Evolutionary conservation across 257 asterid genomes (phyloP).

Genomic region (Salvia splendens): DNA sequence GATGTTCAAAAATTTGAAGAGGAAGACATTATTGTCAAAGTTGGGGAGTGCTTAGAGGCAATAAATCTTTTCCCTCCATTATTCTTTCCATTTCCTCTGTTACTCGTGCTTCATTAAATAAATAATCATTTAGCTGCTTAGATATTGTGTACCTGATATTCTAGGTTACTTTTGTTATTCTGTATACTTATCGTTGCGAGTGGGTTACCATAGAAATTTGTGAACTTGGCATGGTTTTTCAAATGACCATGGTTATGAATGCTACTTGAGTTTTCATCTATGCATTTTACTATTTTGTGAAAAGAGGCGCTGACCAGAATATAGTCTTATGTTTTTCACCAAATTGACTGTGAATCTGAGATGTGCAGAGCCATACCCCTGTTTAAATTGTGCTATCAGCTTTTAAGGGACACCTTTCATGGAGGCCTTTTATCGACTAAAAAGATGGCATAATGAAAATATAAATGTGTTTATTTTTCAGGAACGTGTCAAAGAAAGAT

Average conservation of each 20-base stretch:
- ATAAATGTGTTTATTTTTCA: constrained; percentile 40
- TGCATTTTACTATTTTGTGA: constrained; percentile 7
- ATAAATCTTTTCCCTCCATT: constrained; percentile 34
- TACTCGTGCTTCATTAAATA: constrained; percentile 24
- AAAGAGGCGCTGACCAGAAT: constrained; percentile 6
- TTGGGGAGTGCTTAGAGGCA: constrained; percentile 96
- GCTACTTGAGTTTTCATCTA: constrained; percentile 2
- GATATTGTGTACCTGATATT: constrained; percentile 1
- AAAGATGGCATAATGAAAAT: constrained; percentile 14
- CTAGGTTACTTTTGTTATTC: constrained; percentile 20
- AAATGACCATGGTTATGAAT: not conserved
- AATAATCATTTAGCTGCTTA: constrained; percentile 24
- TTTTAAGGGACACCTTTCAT: constrained; percentile 17
- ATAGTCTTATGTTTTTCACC: constrained; percentile 19
- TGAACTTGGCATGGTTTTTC: constrained; percentile 16
- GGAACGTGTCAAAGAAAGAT: constrained; percentile 87
- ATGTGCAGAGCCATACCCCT: constrained; percentile 7
- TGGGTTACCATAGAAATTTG: constrained; percentile 18
- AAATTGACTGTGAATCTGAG: constrained; percentile 15
- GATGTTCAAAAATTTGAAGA: constrained; percentile 66
- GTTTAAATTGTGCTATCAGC: constrained; percentile 17
- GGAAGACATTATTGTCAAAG: constrained; percentile 81
- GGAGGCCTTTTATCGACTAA: constrained; percentile 5
- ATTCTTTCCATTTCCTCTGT: constrained; percentile 28
- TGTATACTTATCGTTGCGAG: constrained; percentile 12